These are phyloP conservation scores for Pseudonectria foliicola DNA, from an alignment of 2,329 filamentous ascomycete genomes.

Conservation along the genomic window DNA sequence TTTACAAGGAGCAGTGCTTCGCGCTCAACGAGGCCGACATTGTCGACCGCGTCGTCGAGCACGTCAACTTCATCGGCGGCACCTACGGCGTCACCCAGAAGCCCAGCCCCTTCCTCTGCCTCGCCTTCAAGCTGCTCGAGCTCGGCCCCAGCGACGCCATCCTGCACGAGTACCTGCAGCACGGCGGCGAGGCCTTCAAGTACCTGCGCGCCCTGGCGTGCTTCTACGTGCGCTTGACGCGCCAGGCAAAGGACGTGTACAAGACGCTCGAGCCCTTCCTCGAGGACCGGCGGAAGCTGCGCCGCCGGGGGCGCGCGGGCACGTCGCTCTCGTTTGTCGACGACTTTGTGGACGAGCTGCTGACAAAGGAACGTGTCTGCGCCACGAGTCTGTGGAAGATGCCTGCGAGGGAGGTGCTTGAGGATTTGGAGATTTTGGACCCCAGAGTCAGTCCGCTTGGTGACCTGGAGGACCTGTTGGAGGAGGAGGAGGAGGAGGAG, in stretches of 20 bases:
- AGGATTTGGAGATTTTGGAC: constrained; percentile 84
- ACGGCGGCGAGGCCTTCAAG: constrained; percentile 69
- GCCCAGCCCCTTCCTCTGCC: constrained; percentile 86
- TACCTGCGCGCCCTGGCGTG: constrained; percentile 84
- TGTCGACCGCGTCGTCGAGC: constrained; percentile 80
- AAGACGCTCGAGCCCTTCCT: constrained; percentile 73
- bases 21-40: constrained; percentile 79
- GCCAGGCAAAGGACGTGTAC: constrained; percentile 76
- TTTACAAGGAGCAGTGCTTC: constrained; percentile 99
- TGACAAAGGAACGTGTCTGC: constrained; percentile 84
- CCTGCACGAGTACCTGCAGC: constrained; percentile 70
- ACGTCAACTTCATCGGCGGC: constrained; percentile 77
- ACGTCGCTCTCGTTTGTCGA: constrained; percentile 77
- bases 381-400: constrained; percentile 90
- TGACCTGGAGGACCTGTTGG: constrained; percentile 66
- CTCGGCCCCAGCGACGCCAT: constrained; percentile 74
- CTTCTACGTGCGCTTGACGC: constrained; percentile 89
- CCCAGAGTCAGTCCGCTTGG: constrained; percentile 77
- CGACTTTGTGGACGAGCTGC: constrained; percentile 85
- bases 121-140: constrained; percentile 91
- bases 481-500: constrained; percentile 47
- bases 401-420: constrained; percentile 70
- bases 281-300: constrained; percentile 75
- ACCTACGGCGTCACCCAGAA: constrained; percentile 79
- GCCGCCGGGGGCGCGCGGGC: constrained; percentile 65